Evolutionary conservation across 352 stramenopile species (phyloP).

Genomic region (Halophytophthora polymorphica): DNA sequence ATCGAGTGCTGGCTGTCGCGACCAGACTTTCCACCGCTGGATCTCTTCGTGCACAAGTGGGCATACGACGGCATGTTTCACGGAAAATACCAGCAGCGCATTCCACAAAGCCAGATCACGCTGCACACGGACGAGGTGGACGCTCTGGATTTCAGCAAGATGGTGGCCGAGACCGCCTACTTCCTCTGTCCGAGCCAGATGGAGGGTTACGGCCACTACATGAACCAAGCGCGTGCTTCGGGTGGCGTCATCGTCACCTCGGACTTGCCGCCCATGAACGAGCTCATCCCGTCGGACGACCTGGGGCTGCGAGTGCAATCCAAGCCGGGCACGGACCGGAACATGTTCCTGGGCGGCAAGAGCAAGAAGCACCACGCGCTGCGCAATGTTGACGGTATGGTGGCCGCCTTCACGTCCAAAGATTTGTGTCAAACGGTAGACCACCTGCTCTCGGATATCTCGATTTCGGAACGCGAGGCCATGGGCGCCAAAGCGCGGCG

Average conservation of each 20-base stretch:
- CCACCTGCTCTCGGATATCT: slow-evolving; percentile 29
- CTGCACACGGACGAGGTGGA: slow-evolving; percentile 31
- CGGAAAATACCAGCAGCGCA: slow-evolving; percentile 22
- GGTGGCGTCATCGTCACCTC: slow-evolving; percentile 52
- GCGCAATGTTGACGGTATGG: slow-evolving; percentile 29
- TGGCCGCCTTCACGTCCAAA: slow-evolving; percentile 29
- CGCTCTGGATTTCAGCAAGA: slow-evolving; percentile 29
- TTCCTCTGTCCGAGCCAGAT: slow-evolving; percentile 62
- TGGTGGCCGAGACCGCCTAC: slow-evolving; percentile 40
- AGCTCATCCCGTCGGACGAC: slow-evolving; percentile 38
- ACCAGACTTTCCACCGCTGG: slow-evolving; percentile 39
- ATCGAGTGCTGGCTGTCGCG: slow-evolving; percentile 58
- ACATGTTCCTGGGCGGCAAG: slow-evolving; percentile 44
- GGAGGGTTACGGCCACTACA: slow-evolving; percentile 70
- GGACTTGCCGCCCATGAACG: slow-evolving; percentile 55
- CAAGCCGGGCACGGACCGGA: slow-evolving; percentile 15
- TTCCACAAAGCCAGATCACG: slow-evolving; percentile 30
- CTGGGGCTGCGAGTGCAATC: slow-evolving; percentile 29
- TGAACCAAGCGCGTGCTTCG: slow-evolving; percentile 57
- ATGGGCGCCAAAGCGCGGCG: slow-evolving; percentile 31
- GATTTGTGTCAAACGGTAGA: slow-evolving; percentile 46
- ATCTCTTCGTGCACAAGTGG: slow-evolving; percentile 47
- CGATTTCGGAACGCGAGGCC: slow-evolving; percentile 22
- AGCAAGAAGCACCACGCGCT: slow-evolving; percentile 27
- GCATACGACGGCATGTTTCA: slow-evolving; percentile 40